A percentile compares a stretch with the other conserved stretches of the same genome.
Conservation (phyloP, 1,284 basidiomycete genomes). For the Ganoderma lingzhi region DNA sequence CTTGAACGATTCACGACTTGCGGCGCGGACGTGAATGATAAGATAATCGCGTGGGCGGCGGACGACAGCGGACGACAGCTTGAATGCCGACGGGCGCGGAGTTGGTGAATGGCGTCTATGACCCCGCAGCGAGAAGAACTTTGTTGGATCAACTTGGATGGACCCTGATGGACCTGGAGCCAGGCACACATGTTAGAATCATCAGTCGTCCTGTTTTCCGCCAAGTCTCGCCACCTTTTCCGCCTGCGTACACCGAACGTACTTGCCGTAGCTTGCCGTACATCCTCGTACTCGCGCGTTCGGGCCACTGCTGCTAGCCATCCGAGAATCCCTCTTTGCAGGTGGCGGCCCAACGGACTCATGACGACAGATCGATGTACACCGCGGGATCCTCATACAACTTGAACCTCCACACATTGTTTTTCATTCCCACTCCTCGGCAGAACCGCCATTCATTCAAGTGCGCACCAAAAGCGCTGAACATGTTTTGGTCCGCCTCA, state of each 20-base stretch:
- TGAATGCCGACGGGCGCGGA: not conserved
- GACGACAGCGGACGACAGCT: not conserved
- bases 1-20: not conserved
- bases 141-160: not conserved
- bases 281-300: too few relatives aligned
- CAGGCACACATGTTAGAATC: not conserved
- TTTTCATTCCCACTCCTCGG: too few relatives aligned
- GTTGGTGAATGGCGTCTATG: not conserved
- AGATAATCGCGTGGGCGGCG: slow-evolving; percentile 3
- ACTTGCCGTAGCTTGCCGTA: too few relatives aligned
- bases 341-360: too few relatives aligned
- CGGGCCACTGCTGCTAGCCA: too few relatives aligned
- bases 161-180: not conserved
- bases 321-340: too few relatives aligned
- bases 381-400: not conserved
- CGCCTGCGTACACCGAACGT: too few relatives aligned
- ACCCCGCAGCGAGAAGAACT: not conserved
- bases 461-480: not conserved
- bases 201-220: not conserved
- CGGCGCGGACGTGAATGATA: not conserved
- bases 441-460: not conserved
- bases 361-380: too few relatives aligned
- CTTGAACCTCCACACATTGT: not conserved
- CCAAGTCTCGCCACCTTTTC: not conserved
- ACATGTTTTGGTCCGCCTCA: not conserved